Evolutionary conservation across 805 yeast species (phyloP), one percentile per base, ranked within the genome.

Genomic region (Torulaspora quercuum): DNA sequence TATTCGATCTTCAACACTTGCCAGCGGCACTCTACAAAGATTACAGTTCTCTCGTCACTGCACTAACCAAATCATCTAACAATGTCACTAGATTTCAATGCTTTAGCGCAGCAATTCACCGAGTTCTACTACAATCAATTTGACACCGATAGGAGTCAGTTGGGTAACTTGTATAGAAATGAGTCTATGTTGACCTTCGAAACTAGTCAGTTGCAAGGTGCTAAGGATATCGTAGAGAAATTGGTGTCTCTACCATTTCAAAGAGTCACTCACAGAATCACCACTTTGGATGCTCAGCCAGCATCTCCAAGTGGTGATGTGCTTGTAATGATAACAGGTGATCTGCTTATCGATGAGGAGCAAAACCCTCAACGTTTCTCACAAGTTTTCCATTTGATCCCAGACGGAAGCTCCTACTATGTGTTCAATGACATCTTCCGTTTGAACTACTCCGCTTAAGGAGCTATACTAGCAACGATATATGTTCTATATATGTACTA

Each of bases 131-230:
- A 90, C 77, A 83, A 85, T 64, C 95, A 86, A 67, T 90, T 90
- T 59, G 97, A 89, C 68, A 65, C 80, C 55, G 95, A 90, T 68
- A 85, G 97, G 73, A 65, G 87, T 42, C 92, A 84, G 64, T 78
- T 90, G 62, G 95, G 95, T 52, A 82, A 85, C 70, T 76, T 90
- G 57, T 90, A 90, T 80, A 84, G 99, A 63, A 95, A 87, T 45
- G 89, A 85, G 63, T 88, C 97, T 18, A 92, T 92, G 99, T 73
- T 92, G 67, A 92, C 98, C 31, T 92, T 92, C 56, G 98, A 92
- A 70, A 80, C 89, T 37, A 72, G 88, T 42, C 97, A 90, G 72
- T 73, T 84, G 49, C 98, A 90, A 71, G 98, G 99, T 51, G 85
- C 95, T 41, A 80, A 82, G 69, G 82, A 72, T 55, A 92, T 92